Conservation (phyloP, 2,329 filamentous ascomycete species). For the Moelleriella libera region DNA sequence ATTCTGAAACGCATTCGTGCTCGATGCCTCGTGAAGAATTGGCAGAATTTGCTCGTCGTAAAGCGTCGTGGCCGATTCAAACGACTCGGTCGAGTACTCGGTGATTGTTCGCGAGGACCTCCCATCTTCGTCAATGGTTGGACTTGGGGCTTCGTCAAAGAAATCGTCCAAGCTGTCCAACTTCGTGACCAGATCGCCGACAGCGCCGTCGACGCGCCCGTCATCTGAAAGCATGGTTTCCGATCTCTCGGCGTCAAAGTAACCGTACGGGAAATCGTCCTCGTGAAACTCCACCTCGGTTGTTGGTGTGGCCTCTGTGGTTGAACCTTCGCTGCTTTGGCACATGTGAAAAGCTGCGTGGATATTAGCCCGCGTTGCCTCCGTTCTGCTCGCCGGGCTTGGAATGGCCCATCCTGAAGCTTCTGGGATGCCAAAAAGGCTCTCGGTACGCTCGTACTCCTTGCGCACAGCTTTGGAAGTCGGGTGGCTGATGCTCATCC, state of each 20-base stretch:
- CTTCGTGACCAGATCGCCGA: slow-evolving; percentile 66
- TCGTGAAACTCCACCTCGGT: slow-evolving; percentile 85
- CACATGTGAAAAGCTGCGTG: slow-evolving; percentile 95
- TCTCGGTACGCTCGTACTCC: slow-evolving; percentile 88
- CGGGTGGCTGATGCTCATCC: slow-evolving; percentile 94
- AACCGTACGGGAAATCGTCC: slow-evolving; percentile 75
- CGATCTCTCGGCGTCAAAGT: slow-evolving; percentile 63
- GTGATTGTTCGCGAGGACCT: slow-evolving; percentile 49
- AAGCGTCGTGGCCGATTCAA: slow-evolving; percentile 64
- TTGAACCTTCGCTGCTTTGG: slow-evolving; percentile 47
- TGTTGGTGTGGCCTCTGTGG: slow-evolving; percentile 50
- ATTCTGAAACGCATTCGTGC: slow-evolving; percentile 72
- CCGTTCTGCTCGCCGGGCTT: slow-evolving; percentile 78
- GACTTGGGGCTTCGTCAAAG: slow-evolving; percentile 55
- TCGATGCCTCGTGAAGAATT: slow-evolving; percentile 75
- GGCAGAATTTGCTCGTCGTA: slow-evolving; percentile 91
- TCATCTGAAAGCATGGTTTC: slow-evolving; percentile 92
- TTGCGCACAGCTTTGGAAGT: slow-evolving; percentile 78
- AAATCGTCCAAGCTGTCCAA: slow-evolving; percentile 71
- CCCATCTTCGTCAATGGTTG: slow-evolving; percentile 42
- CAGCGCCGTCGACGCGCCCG: slow-evolving; percentile 50
- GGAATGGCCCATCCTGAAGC: slow-evolving; percentile 94
- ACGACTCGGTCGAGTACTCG: slow-evolving; percentile 49
- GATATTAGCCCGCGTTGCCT: slow-evolving; percentile 77
- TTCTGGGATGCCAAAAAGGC: slow-evolving; percentile 91